These are phyloP conservation scores for Aspergillus homomorphus DNA, from an alignment of 495 filamentous ascomycete species.

Conservation along the genomic window DNA sequence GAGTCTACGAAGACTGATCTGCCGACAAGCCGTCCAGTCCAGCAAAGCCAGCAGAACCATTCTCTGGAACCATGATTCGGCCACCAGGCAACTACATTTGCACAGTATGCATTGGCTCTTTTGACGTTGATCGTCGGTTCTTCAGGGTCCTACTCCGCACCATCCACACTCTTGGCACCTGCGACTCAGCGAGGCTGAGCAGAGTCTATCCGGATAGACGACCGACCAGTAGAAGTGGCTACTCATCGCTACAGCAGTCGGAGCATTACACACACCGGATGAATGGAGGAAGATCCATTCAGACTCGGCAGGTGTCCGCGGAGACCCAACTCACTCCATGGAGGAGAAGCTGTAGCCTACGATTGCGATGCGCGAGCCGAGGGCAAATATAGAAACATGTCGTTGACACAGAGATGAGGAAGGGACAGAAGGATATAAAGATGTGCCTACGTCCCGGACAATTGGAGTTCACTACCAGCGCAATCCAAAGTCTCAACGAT, in stretches of 20 bases:
- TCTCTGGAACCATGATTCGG: neutral
- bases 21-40: too few species aligned
- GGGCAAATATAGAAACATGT: slow-evolving; percentile 1
- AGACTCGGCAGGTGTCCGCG: neutral
- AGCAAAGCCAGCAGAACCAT: neutral
- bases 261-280: neutral
- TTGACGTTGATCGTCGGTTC: neutral
- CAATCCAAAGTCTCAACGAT: neutral
- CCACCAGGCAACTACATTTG: neutral
- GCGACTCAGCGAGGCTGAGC: neutral
- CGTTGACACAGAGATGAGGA: neutral
- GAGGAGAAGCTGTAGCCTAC: neutral
- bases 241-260: too few species aligned
- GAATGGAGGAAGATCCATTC: neutral
- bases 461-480: neutral
- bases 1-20: too few species aligned
- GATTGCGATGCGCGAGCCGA: neutral
- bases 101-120: neutral
- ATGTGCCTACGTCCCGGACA: neutral
- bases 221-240: too few species aligned
- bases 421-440: neutral
- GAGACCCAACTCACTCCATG: neutral
- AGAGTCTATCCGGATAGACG: neutral
- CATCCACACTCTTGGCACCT: neutral
- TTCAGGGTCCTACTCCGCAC: neutral